Base-by-base conservation (phyloP, 768 basidiomycete species). In the Mycena amicta region DNA sequence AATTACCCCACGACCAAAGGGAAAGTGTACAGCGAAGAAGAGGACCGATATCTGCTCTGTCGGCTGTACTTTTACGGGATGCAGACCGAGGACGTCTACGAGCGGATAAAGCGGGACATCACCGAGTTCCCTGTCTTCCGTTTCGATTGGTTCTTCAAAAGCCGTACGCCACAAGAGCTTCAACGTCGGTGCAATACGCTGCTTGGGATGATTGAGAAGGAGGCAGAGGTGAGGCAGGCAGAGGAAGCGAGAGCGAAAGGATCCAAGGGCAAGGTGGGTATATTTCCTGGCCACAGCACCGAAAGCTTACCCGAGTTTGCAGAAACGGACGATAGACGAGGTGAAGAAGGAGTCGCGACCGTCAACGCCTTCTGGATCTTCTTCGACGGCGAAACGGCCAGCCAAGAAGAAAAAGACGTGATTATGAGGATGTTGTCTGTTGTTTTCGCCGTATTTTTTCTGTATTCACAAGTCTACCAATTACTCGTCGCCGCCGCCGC, bases 111-210 rank as follows among this genome's bases (percentile, higher is more conserved):
- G 83, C 86, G 89, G 72, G 96, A 98, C 72, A 94, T 98, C 62
- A 89, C 87, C 16, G 95, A 98, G 74, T 98, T 95, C 74, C 95
- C 96, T 1, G 90, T 95, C 15, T 99, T 98, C 77, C 81, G 95
- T 22, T 98, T 98, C 67, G 95, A 98, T 68, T 98, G 95, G 96
- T 98, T 97, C 78, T 90, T 95, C 81, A 95, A 96, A 79, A 93
- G 92, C 63, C 78, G 96, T 54, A 92, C 90, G 12, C 87, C 93
- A 2, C 88, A 92, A 67, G 96, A 98, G 74, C 75, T 98, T 56
- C 86, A 89, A 67, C 78, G 96, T 62, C 77, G 96, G 53, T 97
- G 94, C 67, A 89, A 89, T 65, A 97, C 96, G 2, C 70, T 98
- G 33, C 67, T 97, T 26, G 80, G 86, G 11, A 92, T 97, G 85